Evolutionary conservation across 352 stramenopile genomes (phyloP), one percentile per base, ranked within the genome.

Genomic region (Phytophthora uliginosa): DNA sequence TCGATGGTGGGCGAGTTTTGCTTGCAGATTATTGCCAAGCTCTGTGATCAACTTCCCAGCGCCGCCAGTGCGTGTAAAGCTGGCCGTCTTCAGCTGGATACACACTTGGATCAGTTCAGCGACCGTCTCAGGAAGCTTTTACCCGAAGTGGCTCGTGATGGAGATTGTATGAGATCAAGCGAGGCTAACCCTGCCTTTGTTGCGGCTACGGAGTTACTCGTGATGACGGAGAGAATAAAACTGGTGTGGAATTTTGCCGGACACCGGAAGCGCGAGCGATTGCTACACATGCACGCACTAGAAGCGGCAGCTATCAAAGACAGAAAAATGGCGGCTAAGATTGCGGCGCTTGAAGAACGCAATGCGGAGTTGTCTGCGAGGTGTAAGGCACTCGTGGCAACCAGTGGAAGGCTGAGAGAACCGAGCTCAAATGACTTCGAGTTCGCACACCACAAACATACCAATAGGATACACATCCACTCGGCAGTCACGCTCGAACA

Each of bases 1-100:
- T 54, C 69, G 0, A 66, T 90, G 26, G 20, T 91, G n/a, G 83
- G 77, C 4, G 81, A 82, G 8, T 93, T 90, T 56, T 89, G 82
- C 53, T 47, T 93, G 42, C 80, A 93, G 31, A 78, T 83, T 8
- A 52, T 93, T 53, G 62, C 73, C 10, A 74, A 75, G 24, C 67
- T 91, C 5, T 91, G 81, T 55, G 81, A 86, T 42, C 82, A 89
- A 51, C 78, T 93, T 45, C 80, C 82, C 55, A 57, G 65, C 69
- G 13, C 78, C 38, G 22, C 77, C 47, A 66, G 71, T 59, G 64
- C 70, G 57, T 63, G 69, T 66, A 20, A 76, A 61, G 28, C 57
- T 18, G 60, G 71, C 42, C 31, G 79, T 59, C 12, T 74, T 61
- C 56, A 85, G 26, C 67, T 92, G 2, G 64, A 75, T n/a, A 73